These are phyloP conservation scores for Coccomyxa sp. DNA, from an alignment of 139 green algal genomes.

Conservation along the genomic window DNA sequence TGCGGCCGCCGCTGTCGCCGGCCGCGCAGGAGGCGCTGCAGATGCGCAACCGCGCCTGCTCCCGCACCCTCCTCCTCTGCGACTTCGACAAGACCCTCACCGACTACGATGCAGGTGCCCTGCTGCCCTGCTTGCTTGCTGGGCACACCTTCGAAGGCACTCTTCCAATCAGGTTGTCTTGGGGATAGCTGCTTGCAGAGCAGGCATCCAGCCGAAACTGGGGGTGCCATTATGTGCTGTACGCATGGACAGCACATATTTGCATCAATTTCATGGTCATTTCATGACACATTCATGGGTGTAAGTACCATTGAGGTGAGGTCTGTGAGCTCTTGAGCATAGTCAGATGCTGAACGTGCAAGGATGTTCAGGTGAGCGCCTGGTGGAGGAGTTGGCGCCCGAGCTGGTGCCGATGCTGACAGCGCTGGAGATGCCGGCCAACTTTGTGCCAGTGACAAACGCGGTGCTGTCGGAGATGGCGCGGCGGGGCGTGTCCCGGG, in stretches of 20 bases:
- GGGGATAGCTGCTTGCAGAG: too few species aligned
- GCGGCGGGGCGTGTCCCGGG: slow-evolving; percentile 42
- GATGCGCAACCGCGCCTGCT: background rate
- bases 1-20: background rate
- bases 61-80: slow-evolving; percentile 46
- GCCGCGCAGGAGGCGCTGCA: background rate
- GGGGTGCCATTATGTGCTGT: too few species aligned
- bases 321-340: too few species aligned
- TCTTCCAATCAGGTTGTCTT: too few species aligned
- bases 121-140: background rate
- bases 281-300: background rate
- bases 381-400: slow-evolving; percentile 70
- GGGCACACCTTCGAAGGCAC: too few species aligned
- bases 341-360: too few species aligned
- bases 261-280: background rate
- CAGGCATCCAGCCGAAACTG: too few species aligned
- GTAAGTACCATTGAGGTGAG: background rate
- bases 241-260: background rate
- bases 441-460: slow-evolving; percentile 81
- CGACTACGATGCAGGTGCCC: slow-evolving; percentile 50
- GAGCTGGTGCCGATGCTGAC: slow-evolving; percentile 76
- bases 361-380: slow-evolving; percentile 37
- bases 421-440: slow-evolving; percentile 52
- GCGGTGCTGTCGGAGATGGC: slow-evolving; percentile 27
- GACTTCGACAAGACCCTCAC: slow-evolving; percentile 84